Base-by-base conservation (phyloP, 1,284 basidiomycete genomes). In the Cutaneotrichosporon cutaneum region DNA sequence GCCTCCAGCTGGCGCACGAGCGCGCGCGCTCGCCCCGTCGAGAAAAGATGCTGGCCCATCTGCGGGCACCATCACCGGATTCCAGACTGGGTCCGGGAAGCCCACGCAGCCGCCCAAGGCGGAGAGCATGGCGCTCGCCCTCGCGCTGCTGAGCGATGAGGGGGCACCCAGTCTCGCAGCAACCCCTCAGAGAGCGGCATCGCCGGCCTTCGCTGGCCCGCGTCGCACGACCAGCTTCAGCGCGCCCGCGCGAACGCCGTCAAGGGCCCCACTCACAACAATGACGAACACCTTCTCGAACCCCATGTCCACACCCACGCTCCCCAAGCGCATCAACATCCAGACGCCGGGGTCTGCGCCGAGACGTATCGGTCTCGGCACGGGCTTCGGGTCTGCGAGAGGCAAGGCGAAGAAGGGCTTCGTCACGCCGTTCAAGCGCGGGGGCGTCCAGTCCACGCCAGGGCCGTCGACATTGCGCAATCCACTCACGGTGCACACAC, bases 381-480 rank as follows among this genome's bases (percentile, higher is more conserved):
- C 66, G n/a, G 75, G 74, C 0, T 70, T 77, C 10, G 54, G 63
- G 33, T 50, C 63, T 18, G 18, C 50, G 39, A 26, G 56, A 24
- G 24, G 60, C 24, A 42, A 47, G 42, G 39, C 63, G 30, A 32
- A 59, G 30, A 71, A 64, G 54, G 65, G 63, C 13, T 81, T 80
- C 53, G 57, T 63, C 7, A 77, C 76, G 2, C 80, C 80, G 1
- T 81, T 81, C 70, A 77, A 75, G 56, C 39, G 60, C 2, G 47
- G n/a, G 27, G 8, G 27, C 27, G 30, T 3, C n/a, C 9, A 10
- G 22, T 21, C 53, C 21, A 24, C 14, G 4, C 33, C 30, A 14
- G 35, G 48, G 14, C 59, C 55, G 10, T 58, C 59, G 2, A 56
- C 52, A 3, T 56, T 64, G 13, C 55, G 62, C 6, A 56, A 53